Percentiles rank a stretch among this genome's conserved stretches.
phyloP scores from a whole-genome alignment of 306 rosid species.

The Dryas alaskensis region DNA sequence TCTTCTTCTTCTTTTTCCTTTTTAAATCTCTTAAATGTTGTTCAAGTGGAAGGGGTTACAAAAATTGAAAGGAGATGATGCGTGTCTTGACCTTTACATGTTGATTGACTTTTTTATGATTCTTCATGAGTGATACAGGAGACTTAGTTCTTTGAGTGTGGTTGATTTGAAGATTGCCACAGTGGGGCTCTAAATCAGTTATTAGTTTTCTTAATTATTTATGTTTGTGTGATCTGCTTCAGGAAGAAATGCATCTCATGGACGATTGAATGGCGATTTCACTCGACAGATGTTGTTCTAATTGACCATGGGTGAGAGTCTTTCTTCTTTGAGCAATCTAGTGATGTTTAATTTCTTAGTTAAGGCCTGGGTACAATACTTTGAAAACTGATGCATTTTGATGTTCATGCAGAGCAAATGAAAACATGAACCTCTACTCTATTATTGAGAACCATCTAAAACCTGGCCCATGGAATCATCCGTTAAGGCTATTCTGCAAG shows the following conservation, averaged over 20 bases:
- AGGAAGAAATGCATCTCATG: constrained; percentile 79
- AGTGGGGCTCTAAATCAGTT: neutral
- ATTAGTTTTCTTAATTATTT: neutral
- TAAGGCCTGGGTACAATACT: neutral
- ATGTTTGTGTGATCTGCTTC: constrained; percentile 28
- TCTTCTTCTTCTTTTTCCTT: neutral
- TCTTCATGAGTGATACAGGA: neutral
- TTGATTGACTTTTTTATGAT: neutral
- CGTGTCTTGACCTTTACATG: neutral
- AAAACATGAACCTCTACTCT: constrained; percentile 50
- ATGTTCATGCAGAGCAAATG: constrained; percentile 51
- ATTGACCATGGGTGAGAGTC: constrained; percentile 70
- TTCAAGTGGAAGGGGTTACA: neutral
- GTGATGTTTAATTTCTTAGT: neutral
- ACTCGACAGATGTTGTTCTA: constrained; percentile 55
- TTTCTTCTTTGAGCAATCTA: neutral
- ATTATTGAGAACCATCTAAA: constrained; percentile 64
- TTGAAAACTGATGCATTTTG: constrained; percentile 22
- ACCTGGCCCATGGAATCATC: constrained; percentile 76
- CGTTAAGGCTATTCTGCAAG: constrained; percentile 54
- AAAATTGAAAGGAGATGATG: neutral
- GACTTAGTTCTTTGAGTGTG: neutral
- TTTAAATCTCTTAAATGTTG: neutral
- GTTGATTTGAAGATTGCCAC: constrained; percentile 15
- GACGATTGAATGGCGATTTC: constrained; percentile 90